A percentile compares a stretch with the other conserved stretches of the same genome.
These are phyloP conservation scores for Phytopythium sindhum DNA, from an alignment of 352 stramenopile genomes.

Conservation along the genomic window DNA sequence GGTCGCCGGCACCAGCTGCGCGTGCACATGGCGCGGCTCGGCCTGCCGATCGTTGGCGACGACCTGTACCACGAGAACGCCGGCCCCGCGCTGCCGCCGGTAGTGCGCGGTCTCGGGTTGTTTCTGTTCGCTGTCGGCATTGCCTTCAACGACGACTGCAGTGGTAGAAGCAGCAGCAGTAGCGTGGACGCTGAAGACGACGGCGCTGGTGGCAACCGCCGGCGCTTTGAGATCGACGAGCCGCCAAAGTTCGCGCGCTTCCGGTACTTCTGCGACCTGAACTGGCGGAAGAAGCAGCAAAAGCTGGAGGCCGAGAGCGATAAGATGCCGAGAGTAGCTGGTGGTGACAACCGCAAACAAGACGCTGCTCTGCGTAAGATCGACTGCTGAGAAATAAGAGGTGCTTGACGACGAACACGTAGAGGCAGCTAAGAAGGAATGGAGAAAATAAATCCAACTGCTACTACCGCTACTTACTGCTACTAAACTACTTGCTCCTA, in stretches of 20 bases:
- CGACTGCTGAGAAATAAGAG: too few relatives aligned
- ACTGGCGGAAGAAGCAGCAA: constrained; percentile 25
- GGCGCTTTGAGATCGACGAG: constrained; percentile 38
- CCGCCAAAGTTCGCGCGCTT: constrained; percentile 61
- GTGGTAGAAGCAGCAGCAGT: not conserved
- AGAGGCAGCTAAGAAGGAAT: not conserved
- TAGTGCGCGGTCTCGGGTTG: constrained; percentile 46
- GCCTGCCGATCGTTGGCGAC: constrained; percentile 65
- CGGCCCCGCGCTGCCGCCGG: constrained; percentile 6
- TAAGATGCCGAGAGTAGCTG: not conserved
- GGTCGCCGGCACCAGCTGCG: constrained; percentile 70
- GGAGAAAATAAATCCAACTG: not conserved
- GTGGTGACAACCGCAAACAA: too few relatives aligned
- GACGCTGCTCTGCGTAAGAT: too few relatives aligned
- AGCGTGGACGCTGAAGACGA: not conserved
- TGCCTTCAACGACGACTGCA: constrained; percentile 31
- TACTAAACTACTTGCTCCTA: not conserved
- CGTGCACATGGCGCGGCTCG: constrained; percentile 49
- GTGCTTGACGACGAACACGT: too few relatives aligned
- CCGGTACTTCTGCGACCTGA: constrained; percentile 54
- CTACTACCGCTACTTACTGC: not conserved
- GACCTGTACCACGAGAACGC: constrained; percentile 49
- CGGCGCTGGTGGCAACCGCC: not conserved
- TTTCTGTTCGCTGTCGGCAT: constrained; percentile 50
- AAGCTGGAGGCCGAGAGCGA: not conserved